phyloP scores from a whole-genome alignment of 352 stramenopile genomes.

The Phytopythium vexans region DNA sequence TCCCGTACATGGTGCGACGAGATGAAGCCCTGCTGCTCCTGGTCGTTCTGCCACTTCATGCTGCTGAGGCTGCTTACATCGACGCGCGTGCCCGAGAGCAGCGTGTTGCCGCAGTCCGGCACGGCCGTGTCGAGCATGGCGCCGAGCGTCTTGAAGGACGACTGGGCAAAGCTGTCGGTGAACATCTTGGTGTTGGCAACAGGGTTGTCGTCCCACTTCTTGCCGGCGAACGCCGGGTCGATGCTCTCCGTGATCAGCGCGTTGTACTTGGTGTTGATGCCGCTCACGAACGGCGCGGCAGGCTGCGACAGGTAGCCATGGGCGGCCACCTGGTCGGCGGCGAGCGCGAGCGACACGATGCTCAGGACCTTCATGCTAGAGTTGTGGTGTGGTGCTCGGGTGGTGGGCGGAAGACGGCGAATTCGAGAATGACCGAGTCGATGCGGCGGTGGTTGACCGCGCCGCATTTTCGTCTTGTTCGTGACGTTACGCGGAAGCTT shows the following conservation, averaged over 20 bases:
- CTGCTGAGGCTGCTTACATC: conserved; percentile 30
- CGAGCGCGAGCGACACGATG: conserved; percentile 14
- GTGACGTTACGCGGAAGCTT: neutral
- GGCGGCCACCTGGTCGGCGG: conserved; percentile 17
- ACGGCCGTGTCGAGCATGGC: conserved; percentile 31
- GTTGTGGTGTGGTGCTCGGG: neutral
- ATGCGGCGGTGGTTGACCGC: too few relatives aligned
- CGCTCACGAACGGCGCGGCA: conserved; percentile 24
- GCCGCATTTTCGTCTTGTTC: too few relatives aligned
- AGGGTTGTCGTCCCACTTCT: conserved; percentile 37
- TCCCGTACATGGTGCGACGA: conserved; percentile 26
- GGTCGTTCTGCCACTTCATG: conserved; percentile 54
- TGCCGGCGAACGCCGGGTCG: conserved; percentile 22
- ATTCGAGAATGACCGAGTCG: conserved; percentile 1
- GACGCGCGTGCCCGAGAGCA: conserved; percentile 11
- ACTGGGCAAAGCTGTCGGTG: conserved; percentile 24
- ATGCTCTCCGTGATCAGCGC: conserved; percentile 20
- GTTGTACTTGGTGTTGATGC: conserved; percentile 31
- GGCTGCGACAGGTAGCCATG: conserved; percentile 43
- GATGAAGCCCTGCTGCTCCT: conserved; percentile 38
- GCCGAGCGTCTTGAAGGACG: conserved; percentile 25
- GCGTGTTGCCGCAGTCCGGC: conserved; percentile 24
- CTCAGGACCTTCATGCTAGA: conserved; percentile 12
- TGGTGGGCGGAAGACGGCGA: conserved; percentile 1
- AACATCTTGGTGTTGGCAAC: conserved; percentile 33